phyloP scores from a whole-genome alignment of 768 basidiomycete genomes.

The Dentipellis sp. region DNA sequence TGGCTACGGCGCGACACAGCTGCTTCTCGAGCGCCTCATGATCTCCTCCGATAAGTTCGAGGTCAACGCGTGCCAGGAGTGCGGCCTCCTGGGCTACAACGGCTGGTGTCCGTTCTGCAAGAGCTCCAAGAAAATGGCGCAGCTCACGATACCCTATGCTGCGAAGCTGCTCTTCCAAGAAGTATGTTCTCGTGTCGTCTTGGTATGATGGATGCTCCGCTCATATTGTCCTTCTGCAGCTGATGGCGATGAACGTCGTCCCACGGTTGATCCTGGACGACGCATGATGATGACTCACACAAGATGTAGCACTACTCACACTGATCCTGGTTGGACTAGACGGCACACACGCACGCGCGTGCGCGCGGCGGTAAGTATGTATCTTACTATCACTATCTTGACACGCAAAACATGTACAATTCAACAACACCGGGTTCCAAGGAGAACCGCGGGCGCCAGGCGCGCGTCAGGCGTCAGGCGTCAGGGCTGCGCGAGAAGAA shows the following conservation, averaged over 20 bases:
- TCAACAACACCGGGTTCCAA: too few species aligned
- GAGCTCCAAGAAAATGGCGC: constrained; percentile 92
- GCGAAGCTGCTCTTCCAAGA: constrained; percentile 91
- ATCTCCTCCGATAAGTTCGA: constrained; percentile 98
- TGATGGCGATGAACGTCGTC: constrained; percentile 97
- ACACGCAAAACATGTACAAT: too few species aligned
- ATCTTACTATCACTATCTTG: too few species aligned
- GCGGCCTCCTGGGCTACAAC: constrained; percentile 90
- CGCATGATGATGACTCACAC: constrained; percentile 30
- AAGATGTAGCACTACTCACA: not conserved
- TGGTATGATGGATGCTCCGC: not conserved
- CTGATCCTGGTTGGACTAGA: not conserved
- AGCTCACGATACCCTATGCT: constrained; percentile 92
- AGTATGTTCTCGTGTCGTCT: constrained; percentile 31
- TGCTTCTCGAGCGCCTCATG: constrained; percentile 95
- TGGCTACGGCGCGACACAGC: constrained; percentile 96
- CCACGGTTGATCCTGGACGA: constrained; percentile 85
- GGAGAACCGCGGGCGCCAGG: too few species aligned
- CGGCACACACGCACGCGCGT: too few species aligned
- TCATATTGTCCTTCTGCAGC: constrained; percentile 28
- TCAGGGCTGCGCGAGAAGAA: too few species aligned
- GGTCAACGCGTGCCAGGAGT: constrained; percentile 90
- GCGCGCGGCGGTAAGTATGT: too few species aligned
- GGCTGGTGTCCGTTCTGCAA: constrained; percentile 99
- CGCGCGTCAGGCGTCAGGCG: too few species aligned